phyloP scores from a whole-genome alignment of 345 rosid species.

The Clarkia xantiana region DNA sequence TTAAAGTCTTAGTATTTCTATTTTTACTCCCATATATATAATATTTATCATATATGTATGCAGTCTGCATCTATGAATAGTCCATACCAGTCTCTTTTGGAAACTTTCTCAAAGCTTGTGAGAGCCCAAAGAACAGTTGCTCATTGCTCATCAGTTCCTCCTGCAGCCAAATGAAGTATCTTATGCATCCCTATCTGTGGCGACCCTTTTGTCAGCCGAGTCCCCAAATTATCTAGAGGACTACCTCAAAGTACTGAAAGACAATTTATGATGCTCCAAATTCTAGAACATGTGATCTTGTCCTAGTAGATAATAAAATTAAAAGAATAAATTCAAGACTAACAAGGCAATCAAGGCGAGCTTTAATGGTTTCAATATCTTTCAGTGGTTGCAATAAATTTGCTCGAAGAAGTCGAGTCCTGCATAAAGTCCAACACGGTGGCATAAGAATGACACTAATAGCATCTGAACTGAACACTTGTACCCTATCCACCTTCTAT shows the following conservation, averaged over 20 bases:
- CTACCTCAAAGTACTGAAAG: not conserved
- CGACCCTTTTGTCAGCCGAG: not conserved
- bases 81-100: slow-evolving; percentile 86
- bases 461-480: no score
- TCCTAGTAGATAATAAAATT: no score
- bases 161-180: slow-evolving; percentile 25
- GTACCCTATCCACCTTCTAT: no score
- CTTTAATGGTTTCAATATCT: slow-evolving; percentile 81
- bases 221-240: not conserved
- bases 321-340: slow-evolving; percentile 3
- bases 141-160: slow-evolving; percentile 95
- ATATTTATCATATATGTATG: no score
- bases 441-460: no score
- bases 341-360: slow-evolving; percentile 93
- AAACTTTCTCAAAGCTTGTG: slow-evolving; percentile 88
- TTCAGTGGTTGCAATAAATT: slow-evolving; percentile 93
- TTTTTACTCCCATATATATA: no score
- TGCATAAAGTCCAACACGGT: slow-evolving; percentile 21
- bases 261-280: no score
- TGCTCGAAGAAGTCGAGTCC: slow-evolving; percentile 96
- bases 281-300: not conserved
- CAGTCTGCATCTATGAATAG: slow-evolving; percentile 4
- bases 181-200: not conserved
- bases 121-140: slow-evolving; percentile 85
- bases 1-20: no score